A percentile compares a stretch with the other conserved stretches of the same genome.
Evolutionary conservation across 306 rosid genomes (phyloP).

Genomic region (Delonix regia): DNA sequence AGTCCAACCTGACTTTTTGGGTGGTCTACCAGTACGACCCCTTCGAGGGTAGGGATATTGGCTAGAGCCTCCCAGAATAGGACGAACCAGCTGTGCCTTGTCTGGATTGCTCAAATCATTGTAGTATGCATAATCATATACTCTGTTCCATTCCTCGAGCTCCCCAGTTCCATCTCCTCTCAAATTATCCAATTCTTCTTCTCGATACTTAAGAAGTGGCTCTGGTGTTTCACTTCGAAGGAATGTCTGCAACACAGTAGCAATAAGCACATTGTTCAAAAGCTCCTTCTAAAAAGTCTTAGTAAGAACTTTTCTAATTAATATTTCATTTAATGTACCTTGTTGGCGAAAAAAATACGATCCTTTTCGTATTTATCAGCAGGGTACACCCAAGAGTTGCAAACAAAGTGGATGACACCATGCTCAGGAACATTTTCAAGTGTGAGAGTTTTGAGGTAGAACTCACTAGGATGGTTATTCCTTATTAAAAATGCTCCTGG

Average conservation of each 20-base stretch:
- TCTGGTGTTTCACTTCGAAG: slow-evolving; percentile 72
- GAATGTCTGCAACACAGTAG: slow-evolving; percentile 53
- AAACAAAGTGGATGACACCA: slow-evolving; percentile 66
- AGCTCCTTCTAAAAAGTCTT: not conserved
- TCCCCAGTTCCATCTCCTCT: slow-evolving; percentile 71
- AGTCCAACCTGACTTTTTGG: slow-evolving; percentile 54
- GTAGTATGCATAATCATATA: slow-evolving; percentile 78
- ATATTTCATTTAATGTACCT: slow-evolving; percentile 45
- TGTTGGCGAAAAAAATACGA: slow-evolving; percentile 77
- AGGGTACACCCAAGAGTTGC: slow-evolving; percentile 94
- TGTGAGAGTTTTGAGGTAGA: slow-evolving; percentile 64
- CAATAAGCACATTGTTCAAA: not conserved
- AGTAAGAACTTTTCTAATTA: not conserved
- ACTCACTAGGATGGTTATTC: slow-evolving; percentile 72
- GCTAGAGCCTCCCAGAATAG: slow-evolving; percentile 77
- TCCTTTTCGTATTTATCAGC: slow-evolving; percentile 53
- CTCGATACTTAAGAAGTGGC: slow-evolving; percentile 61
- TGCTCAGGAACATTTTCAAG: slow-evolving; percentile 70
- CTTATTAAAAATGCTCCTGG: slow-evolving; percentile 78
- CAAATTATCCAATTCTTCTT: slow-evolving; percentile 65
- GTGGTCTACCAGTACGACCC: slow-evolving; percentile 76
- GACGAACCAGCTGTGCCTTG: slow-evolving; percentile 56
- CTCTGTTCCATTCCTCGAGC: slow-evolving; percentile 74
- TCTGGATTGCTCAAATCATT: slow-evolving; percentile 72
- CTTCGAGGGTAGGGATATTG: slow-evolving; percentile 85